Evolutionary conservation across 208 protist species (phyloP).

Genomic region (Trypanosoma congolense): DNA sequence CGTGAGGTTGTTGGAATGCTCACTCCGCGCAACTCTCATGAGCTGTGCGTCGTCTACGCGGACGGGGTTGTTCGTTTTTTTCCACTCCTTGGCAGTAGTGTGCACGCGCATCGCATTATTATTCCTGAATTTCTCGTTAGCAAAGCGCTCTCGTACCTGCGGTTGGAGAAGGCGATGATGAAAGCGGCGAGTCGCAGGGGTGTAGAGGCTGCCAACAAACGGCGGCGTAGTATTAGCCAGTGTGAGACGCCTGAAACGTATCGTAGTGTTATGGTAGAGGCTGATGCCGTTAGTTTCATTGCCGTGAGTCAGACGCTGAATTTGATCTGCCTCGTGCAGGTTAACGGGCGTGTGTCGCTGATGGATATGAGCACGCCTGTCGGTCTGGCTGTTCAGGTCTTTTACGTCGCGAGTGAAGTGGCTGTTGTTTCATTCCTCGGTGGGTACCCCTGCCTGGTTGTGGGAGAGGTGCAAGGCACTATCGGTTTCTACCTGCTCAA

Average conservation of each 20-base stretch:
- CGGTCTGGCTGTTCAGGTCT: conserved; percentile 40
- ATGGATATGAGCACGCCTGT: conserved; percentile 43
- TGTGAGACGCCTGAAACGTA: background rate
- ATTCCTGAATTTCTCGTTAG: conserved; percentile 67
- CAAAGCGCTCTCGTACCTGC: conserved; percentile 33
- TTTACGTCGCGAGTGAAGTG: conserved; percentile 53
- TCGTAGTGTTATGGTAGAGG: conserved; percentile 37
- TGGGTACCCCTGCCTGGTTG: conserved; percentile 64
- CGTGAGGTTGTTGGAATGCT: conserved; percentile 49
- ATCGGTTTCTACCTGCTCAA: conserved; percentile 66
- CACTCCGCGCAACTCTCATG: conserved; percentile 47
- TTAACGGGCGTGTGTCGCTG: conserved; percentile 55
- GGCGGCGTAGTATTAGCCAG: background rate
- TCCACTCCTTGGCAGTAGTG: conserved; percentile 43
- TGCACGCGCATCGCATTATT: conserved; percentile 49
- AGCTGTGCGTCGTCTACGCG: conserved; percentile 65
- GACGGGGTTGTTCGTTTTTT: conserved; percentile 73
- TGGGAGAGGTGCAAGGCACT: conserved; percentile 43
- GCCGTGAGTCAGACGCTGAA: conserved; percentile 46
- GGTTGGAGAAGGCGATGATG: conserved; percentile 5
- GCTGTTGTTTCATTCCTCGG: conserved; percentile 58
- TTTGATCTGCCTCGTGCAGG: conserved; percentile 68
- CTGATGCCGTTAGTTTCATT: conserved; percentile 69
- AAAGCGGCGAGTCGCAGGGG: too few species aligned
- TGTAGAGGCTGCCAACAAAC: background rate